phyloP scores from a whole-genome alignment of 129 eudicot species.

The Lonicera japonica region DNA sequence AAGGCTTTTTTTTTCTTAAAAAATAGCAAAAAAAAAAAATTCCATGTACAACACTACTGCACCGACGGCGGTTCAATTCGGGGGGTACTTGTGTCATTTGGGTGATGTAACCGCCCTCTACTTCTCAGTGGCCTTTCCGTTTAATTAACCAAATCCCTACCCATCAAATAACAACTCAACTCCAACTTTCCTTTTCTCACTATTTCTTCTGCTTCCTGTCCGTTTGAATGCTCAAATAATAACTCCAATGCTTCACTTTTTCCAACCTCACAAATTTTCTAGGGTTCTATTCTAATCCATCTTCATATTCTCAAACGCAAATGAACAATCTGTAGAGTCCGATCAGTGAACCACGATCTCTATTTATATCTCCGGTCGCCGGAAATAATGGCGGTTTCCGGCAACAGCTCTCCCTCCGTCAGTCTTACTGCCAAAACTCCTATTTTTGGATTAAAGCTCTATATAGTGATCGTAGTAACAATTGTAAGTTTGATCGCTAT shows the following conservation, averaged over 20 bases:
- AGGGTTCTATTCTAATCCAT: too few species aligned
- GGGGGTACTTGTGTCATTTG: not conserved
- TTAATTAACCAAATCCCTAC: not conserved
- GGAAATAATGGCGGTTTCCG: slow-evolving; percentile 45
- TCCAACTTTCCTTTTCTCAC: not conserved
- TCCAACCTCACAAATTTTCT: not conserved
- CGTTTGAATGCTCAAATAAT: slow-evolving; percentile 3
- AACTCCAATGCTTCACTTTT: not conserved
- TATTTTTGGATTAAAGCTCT: slow-evolving; percentile 56
- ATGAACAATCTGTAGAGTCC: not conserved
- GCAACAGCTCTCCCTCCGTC: slow-evolving; percentile 16
- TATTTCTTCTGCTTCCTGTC: not conserved
- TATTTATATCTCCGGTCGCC: slow-evolving; percentile 10
- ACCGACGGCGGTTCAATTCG: not conserved
- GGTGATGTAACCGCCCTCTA: not conserved
- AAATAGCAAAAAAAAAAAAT: too few species aligned
- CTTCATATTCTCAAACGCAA: not conserved
- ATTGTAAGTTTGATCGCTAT: slow-evolving; percentile 24
- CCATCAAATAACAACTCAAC: not conserved
- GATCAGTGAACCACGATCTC: not conserved
- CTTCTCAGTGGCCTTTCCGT: slow-evolving; percentile 1
- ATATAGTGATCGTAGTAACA: slow-evolving; percentile 46
- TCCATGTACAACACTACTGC: too few species aligned
- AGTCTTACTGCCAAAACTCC: slow-evolving; percentile 42
- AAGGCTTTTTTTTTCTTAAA: too few species aligned